These are phyloP conservation scores for Cardamine chenopodiifolia DNA, from an alignment of 345 rosid genomes.

Conservation along the genomic window DNA sequence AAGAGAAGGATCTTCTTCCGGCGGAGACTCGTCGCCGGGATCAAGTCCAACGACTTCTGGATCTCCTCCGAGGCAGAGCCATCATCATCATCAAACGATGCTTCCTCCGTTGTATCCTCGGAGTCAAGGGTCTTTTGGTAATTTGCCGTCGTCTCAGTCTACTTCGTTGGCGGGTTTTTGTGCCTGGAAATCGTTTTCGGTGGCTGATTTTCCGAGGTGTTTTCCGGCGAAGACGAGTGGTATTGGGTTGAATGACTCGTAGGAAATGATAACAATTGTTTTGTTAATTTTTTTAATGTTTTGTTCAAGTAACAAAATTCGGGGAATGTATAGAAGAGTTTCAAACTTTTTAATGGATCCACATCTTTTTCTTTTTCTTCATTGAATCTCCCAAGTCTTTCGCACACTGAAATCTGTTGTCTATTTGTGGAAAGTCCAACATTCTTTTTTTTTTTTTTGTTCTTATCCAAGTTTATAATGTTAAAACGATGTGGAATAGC, in stretches of 20 bases:
- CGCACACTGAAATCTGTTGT: background rate
- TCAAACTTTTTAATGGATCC: constrained; percentile 9
- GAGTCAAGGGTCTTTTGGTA: constrained; percentile 43
- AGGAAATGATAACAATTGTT: constrained; percentile 22
- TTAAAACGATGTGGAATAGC: background rate
- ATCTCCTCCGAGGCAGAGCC: constrained; percentile 53
- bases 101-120: constrained; percentile 75
- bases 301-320: constrained; percentile 19
- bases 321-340: constrained; percentile 37
- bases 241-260: constrained; percentile 21
- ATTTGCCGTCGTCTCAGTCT: constrained; percentile 35
- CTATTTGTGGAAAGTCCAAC: background rate
- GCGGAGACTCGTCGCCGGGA: constrained; percentile 47
- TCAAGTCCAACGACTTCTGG: constrained; percentile 51
- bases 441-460: background rate
- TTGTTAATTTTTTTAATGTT: background rate
- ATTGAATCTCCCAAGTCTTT: background rate
- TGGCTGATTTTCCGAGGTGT: constrained; percentile 65
- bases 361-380: background rate
- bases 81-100: constrained; percentile 4
- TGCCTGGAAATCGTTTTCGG: constrained; percentile 60
- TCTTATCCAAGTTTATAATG: constrained; percentile 5
- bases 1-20: constrained; percentile 60
- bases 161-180: constrained; percentile 37
- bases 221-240: constrained; percentile 36